Base-by-base conservation (phyloP, 305 asterid species). In the Fraxinus dipetala region DNA sequence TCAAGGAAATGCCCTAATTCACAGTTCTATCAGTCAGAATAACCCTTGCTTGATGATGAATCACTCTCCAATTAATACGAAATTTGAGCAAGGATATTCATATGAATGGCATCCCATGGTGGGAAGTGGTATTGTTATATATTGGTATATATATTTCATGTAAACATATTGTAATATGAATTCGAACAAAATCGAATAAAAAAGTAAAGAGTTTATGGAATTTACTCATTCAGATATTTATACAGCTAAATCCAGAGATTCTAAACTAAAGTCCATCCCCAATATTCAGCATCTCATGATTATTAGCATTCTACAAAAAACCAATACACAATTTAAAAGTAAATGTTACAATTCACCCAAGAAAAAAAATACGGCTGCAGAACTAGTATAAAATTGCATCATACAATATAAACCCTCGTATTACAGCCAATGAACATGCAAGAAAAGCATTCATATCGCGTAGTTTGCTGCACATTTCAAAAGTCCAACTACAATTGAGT, bases 71-170 rank as follows among this genome's bases (percentile, higher is more conserved):
- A 59, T 56, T 51, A 26, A 80, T 40, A 61, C 30, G 31, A 38
- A 82, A 26, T 45, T 34, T 75, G 61, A 67, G 51, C 13, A 65
- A 56, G 34, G 30, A 45, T 67, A 78, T 76, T 63, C 73, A 16
- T 11, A 72, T 30, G 40, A 80, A 56, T 51, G 32, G 13, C 18
- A 73, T 79, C 67, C 26, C 59, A 26, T 26, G 24, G 48, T 14
- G 43, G 30, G 36, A 61, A 61, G 26, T 61, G 70, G 31, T 22
- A 6, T 22, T 61, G 16, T 61, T 61, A 61, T 54, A n/a, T n/a
- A 54, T 48, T 3, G 59, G 18, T 13, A 48, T 48, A 48, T 14
- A 22, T 20, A 61, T 61, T 61, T 61, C 31, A 61, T 22, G 70
- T 18, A 8, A 61, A 18, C 70, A 8, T 61, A 22, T 61, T 2